Percentiles rank a stretch among this genome's conserved stretches.
Evolutionary conservation across 2,329 filamentous ascomycete species (phyloP).

Genomic region (Epichloe festucae): DNA sequence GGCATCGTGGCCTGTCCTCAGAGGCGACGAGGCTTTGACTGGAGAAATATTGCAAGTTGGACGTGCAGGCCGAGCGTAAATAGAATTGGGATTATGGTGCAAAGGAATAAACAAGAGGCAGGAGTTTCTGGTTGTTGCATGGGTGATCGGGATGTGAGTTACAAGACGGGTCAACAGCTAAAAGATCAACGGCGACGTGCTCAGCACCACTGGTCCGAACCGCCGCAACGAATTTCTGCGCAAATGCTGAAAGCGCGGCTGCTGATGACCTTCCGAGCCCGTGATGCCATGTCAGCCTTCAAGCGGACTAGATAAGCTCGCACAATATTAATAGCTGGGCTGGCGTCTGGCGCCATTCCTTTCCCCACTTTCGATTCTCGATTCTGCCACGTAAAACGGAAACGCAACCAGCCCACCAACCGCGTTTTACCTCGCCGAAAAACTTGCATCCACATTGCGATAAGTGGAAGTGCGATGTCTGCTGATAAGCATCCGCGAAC

Average conservation of each 20-base stretch:
- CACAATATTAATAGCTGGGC: not conserved
- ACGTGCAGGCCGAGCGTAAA: constrained; percentile 43
- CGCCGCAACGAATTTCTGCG: not conserved
- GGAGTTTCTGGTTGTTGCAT: constrained; percentile 1
- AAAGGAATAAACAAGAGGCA: not conserved
- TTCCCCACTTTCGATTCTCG: constrained; percentile 9
- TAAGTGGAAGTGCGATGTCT: not conserved
- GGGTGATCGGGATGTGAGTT: constrained; percentile 1
- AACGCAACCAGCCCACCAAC: too few species aligned
- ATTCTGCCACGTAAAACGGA: constrained; percentile 24
- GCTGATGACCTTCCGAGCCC: not conserved
- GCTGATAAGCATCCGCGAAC: not conserved
- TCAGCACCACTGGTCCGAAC: not conserved
- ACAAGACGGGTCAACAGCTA: not conserved
- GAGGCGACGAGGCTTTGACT: constrained; percentile 56
- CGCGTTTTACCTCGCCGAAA: not conserved
- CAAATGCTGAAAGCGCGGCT: not conserved
- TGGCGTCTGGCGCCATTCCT: not conserved
- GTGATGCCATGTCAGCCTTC: too few species aligned
- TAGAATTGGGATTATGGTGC: not conserved
- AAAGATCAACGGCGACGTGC: not conserved
- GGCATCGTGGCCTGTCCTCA: constrained; percentile 71
- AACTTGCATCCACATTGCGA: not conserved
- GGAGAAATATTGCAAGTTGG: constrained; percentile 84
- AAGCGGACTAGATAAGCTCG: not conserved